phyloP scores from a whole-genome alignment of 2,329 filamentous ascomycete genomes.

The Neonectria ditissima region DNA sequence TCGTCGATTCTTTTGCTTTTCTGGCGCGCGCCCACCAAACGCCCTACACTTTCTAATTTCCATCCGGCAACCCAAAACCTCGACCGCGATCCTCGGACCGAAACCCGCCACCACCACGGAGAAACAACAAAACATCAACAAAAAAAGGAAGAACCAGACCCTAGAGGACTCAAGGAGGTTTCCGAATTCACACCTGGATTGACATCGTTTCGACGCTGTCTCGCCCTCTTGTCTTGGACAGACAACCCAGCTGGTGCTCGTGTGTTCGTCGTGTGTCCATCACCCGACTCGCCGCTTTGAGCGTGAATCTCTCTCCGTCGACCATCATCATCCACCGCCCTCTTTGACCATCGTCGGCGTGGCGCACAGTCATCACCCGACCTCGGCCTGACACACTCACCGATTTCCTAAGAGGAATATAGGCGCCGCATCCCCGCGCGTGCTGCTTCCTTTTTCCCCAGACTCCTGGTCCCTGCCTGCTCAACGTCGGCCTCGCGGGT shows the following conservation, averaged over 20 bases:
- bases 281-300: conserved; percentile 39
- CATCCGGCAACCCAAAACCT: conserved; percentile 36
- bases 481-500: conserved; percentile 17
- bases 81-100: conserved; percentile 39
- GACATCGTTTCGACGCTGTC: conserved; percentile 36
- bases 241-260: conserved; percentile 43
- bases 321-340: conserved; percentile 25
- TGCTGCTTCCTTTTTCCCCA: conserved; percentile 30
- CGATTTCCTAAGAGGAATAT: conserved; percentile 21
- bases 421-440: conserved; percentile 24
- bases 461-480: conserved; percentile 22
- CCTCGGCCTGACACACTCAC: conserved; percentile 20
- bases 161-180: conserved; percentile 26
- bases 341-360: conserved; percentile 15
- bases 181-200: conserved; percentile 39
- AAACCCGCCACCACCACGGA: conserved; percentile 25
- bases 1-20: conserved; percentile 46
- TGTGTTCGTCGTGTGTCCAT: conserved; percentile 39
- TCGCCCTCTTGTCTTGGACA: conserved; percentile 36
- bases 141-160: conserved; percentile 45
- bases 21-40: conserved; percentile 31
- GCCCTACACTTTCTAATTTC: conserved; percentile 42
- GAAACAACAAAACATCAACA: conserved; percentile 37
- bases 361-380: conserved; percentile 33
- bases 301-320: conserved; percentile 37